phyloP scores from a whole-genome alignment of 495 filamentous ascomycete genomes.

The Neurospora sp. region DNA sequence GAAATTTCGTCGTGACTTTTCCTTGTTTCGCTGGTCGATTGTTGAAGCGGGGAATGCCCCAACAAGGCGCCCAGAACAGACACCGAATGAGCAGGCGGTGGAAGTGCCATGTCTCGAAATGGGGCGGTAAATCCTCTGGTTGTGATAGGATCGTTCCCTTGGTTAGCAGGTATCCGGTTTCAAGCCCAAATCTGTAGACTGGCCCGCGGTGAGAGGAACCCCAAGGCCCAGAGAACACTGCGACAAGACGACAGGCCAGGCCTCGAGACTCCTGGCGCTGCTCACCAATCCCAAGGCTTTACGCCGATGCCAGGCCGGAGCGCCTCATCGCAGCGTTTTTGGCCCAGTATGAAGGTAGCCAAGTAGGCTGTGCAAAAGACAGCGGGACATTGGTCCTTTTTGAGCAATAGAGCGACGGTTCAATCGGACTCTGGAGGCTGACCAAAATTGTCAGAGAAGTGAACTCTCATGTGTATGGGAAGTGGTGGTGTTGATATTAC shows the following conservation, averaged over 20 bases:
- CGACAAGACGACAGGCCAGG: background rate
- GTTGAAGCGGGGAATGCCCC: background rate
- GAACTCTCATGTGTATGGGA: background rate
- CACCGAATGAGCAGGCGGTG: background rate
- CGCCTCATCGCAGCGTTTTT: background rate
- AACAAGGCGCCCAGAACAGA: background rate
- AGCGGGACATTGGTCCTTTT: background rate
- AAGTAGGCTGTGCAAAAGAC: background rate
- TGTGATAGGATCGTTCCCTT: background rate
- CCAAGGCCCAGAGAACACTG: background rate
- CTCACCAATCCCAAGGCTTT: background rate
- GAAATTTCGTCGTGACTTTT: background rate
- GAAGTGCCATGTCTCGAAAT: background rate
- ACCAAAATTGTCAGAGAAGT: background rate
- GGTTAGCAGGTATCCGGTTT: background rate
- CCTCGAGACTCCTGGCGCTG: background rate
- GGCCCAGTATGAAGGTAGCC: background rate
- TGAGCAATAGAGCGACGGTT: background rate
- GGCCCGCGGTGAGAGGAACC: background rate
- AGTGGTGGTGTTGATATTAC: background rate
- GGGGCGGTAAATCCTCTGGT: background rate
- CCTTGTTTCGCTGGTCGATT: background rate
- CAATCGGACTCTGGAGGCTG: background rate
- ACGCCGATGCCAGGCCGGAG: too few species aligned
- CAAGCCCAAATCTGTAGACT: background rate